Percentiles rank a stretch among this genome's conserved stretches.
phyloP scores from a whole-genome alignment of 148 eudicot species.

The Rhododendron mucronatum region DNA sequence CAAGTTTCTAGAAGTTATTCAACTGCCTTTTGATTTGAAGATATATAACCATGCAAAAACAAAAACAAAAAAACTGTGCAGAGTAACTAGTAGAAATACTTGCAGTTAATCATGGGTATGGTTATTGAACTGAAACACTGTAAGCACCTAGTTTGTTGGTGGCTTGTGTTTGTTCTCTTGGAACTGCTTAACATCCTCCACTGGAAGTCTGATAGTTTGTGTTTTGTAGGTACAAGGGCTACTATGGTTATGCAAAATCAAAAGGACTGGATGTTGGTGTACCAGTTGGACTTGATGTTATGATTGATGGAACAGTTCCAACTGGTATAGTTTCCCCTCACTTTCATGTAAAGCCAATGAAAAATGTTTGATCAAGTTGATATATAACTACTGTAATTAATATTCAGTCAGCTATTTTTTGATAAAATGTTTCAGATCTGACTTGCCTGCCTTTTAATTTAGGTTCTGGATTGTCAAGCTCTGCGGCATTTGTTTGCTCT shows the following conservation, averaged over 20 bases:
- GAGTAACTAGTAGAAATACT: not conserved
- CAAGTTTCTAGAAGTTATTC: not conserved
- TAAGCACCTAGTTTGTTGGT: not conserved
- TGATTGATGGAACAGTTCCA: conserved; percentile 96
- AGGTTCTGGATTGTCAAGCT: conserved; percentile 98
- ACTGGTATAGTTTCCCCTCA: conserved; percentile 44
- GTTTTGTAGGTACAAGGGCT: conserved; percentile 79
- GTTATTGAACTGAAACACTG: not conserved
- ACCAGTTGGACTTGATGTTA: conserved; percentile 80
- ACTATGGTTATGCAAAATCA: conserved; percentile 67
- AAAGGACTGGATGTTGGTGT: conserved; percentile 68
- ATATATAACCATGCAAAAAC: not conserved
- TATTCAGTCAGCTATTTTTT: not conserved
- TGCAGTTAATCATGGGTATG: not conserved
- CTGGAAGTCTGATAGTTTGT: conserved; percentile 5
- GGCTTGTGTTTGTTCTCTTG: not conserved
- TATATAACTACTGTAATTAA: not conserved
- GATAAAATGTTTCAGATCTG: not conserved
- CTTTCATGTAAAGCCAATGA: not conserved
- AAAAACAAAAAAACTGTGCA: not conserved
- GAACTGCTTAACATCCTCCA: not conserved
- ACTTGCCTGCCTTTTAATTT: conserved; percentile 12
- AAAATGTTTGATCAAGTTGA: not conserved
- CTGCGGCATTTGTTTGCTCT: conserved; percentile 96
- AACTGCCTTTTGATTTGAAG: not conserved